A percentile compares a stretch with the other conserved stretches of the same genome.
These are phyloP conservation scores for Wickerhamiella slavikovae DNA, from an alignment of 805 yeast genomes.

Conservation along the genomic window DNA sequence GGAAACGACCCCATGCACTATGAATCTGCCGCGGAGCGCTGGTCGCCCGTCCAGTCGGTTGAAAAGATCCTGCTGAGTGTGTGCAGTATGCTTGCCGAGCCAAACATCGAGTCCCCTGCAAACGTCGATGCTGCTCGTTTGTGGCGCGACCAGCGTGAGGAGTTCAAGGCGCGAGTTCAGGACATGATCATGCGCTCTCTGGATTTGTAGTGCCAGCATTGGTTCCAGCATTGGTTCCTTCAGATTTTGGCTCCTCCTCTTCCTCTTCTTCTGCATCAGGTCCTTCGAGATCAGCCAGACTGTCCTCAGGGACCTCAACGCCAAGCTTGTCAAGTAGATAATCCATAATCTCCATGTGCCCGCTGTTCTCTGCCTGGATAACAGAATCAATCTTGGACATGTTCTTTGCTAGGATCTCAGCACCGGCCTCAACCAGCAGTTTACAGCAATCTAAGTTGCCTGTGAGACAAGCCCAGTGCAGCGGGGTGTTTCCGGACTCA, in stretches of 20 bases:
- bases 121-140: slow-evolving; percentile 62
- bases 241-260: neutral
- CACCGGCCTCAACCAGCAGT: slow-evolving; percentile 51
- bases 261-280: neutral
- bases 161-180: slow-evolving; percentile 44
- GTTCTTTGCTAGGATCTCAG: slow-evolving; percentile 69
- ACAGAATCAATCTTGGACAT: slow-evolving; percentile 60
- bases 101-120: slow-evolving; percentile 92
- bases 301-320: slow-evolving; percentile 20
- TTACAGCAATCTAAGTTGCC: slow-evolving; percentile 62
- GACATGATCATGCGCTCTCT: slow-evolving; percentile 48
- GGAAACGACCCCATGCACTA: slow-evolving; percentile 95
- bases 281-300: neutral
- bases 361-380: slow-evolving; percentile 71
- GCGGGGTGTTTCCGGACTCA: slow-evolving; percentile 76
- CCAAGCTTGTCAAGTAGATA: slow-evolving; percentile 57
- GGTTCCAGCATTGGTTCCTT: neutral
- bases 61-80: slow-evolving; percentile 88
- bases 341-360: slow-evolving; percentile 54
- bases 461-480: slow-evolving; percentile 90
- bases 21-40: slow-evolving; percentile 86
- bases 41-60: slow-evolving; percentile 97
- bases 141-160: slow-evolving; percentile 70
- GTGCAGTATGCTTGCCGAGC: slow-evolving; percentile 86
- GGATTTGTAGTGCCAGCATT: slow-evolving; percentile 29